phyloP scores from a whole-genome alignment of 2,329 filamentous ascomycete genomes.

The Sporothrix luriei region DNA sequence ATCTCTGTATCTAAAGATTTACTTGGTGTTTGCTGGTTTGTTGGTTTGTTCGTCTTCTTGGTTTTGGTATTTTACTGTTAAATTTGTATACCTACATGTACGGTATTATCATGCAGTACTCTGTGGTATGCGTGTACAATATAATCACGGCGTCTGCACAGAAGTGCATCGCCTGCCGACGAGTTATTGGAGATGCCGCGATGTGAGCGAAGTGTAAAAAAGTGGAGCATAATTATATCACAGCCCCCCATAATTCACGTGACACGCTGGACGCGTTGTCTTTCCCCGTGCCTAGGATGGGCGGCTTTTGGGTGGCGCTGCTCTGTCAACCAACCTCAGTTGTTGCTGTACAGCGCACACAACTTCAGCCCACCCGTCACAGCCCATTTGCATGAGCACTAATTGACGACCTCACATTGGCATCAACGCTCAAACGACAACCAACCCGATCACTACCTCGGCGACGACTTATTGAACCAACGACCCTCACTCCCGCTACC shows the following conservation, averaged over 20 bases:
- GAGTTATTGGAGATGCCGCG: neutral
- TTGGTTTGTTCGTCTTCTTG: neutral
- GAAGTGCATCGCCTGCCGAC: neutral
- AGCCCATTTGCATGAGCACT: neutral
- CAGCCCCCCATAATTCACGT: slow-evolving; percentile 26
- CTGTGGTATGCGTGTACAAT: neutral
- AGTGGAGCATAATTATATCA: neutral
- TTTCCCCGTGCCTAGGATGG: slow-evolving; percentile 23
- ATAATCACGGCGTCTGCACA: neutral
- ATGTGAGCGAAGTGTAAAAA: neutral
- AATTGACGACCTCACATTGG: neutral
- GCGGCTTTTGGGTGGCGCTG: slow-evolving; percentile 10
- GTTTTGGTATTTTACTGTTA: neutral
- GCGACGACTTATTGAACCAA: neutral
- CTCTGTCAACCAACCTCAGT: slow-evolving; percentile 13
- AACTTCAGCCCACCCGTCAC: neutral
- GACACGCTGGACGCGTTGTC: slow-evolving; percentile 28
- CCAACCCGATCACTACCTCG: neutral
- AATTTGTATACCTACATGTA: slow-evolving; percentile 20
- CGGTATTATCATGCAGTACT: neutral
- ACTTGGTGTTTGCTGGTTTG: slow-evolving; percentile 16
- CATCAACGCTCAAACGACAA: neutral
- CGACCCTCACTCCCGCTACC: neutral
- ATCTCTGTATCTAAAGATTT: slow-evolving; percentile 5
- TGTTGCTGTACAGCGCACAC: neutral